Percentiles rank a stretch among this genome's conserved stretches.
Conservation (phyloP, 73 alveolate genomes). For the Strombidium stylifer region DNA sequence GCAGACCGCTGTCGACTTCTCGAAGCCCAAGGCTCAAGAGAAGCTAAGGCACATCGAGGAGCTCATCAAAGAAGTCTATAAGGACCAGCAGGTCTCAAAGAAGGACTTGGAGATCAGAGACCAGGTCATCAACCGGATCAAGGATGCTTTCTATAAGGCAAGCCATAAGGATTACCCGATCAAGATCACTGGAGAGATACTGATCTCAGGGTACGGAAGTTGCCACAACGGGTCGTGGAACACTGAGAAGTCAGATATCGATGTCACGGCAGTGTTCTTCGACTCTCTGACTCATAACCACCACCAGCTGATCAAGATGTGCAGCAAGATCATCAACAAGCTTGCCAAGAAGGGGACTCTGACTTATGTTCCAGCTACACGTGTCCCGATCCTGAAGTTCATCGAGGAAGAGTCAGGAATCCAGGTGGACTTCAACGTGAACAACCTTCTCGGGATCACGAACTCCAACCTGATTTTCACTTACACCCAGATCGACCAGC, state of each 20-base stretch:
- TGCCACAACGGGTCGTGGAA: conserved; percentile 44
- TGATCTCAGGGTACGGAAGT: conserved; percentile 27
- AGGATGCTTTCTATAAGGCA: conserved; percentile 3
- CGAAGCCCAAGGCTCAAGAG: conserved; percentile 6
- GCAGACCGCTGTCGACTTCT: background rate
- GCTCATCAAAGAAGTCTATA: conserved; percentile 11
- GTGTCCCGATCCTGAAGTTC: conserved; percentile 69
- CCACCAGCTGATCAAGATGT: conserved; percentile 4
- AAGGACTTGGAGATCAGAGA: conserved; percentile 25
- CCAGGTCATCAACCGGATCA: conserved; percentile 3
- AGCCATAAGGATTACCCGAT: conserved; percentile 10
- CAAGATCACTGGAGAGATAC: conserved; percentile 7
- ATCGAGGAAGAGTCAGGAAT: conserved; percentile 58
- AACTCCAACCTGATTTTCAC: conserved; percentile 67
- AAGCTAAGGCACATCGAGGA: conserved; percentile 19
- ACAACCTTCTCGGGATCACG: conserved; percentile 60
- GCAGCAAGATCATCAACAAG: background rate
- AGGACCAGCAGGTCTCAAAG: background rate
- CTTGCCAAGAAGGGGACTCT: conserved; percentile 28
- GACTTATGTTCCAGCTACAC: conserved; percentile 21
- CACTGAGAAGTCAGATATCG: conserved; percentile 32
- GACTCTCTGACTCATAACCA: conserved; percentile 15
- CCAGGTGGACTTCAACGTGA: conserved; percentile 73
- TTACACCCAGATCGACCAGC: conserved; percentile 74
- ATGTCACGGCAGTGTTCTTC: conserved; percentile 1